Conservation (phyloP, 495 filamentous ascomycete genomes). For the Jackrogersella multiformis region DNA sequence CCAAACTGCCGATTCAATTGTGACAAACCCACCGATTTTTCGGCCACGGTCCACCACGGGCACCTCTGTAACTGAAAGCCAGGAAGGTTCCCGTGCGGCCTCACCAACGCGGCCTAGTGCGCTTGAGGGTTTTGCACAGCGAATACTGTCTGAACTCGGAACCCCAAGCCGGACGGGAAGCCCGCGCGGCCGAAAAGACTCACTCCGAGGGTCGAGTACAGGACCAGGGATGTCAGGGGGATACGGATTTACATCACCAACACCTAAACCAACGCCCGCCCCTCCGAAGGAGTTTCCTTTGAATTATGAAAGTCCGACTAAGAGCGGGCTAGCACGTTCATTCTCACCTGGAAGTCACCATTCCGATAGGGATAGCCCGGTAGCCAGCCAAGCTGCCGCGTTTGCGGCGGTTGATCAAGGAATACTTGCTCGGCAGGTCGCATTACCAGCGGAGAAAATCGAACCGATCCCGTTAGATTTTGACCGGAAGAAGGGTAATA, state of each 20-base stretch:
- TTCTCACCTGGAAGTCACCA: constrained; percentile 49
- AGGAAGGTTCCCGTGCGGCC: constrained; percentile 47
- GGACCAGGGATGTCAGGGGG: constrained; percentile 38
- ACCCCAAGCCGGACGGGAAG: constrained; percentile 60
- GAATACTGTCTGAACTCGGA: constrained; percentile 63
- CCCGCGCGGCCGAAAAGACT: constrained; percentile 58
- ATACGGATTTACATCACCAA: constrained; percentile 40
- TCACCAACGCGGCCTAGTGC: constrained; percentile 59
- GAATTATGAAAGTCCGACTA: constrained; percentile 44
- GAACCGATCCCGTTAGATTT: constrained; percentile 54
- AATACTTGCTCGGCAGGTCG: constrained; percentile 59
- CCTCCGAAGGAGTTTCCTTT: constrained; percentile 45
- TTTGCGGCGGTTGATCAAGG: constrained; percentile 64
- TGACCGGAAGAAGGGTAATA: constrained; percentile 40
- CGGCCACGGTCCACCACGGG: constrained; percentile 34
- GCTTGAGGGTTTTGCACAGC: constrained; percentile 64
- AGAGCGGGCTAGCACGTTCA: constrained; percentile 44
- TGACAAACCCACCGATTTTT: constrained; percentile 39
- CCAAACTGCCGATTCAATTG: constrained; percentile 61
- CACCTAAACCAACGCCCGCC: constrained; percentile 46
- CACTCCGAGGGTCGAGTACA: constrained; percentile 35
- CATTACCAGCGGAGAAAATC: constrained; percentile 46
- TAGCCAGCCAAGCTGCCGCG: constrained; percentile 57
- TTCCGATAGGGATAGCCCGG: constrained; percentile 41
- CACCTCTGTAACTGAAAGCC: constrained; percentile 45